A percentile compares a stretch with the other conserved stretches of the same genome.
Evolutionary conservation across 2,329 filamentous ascomycete genomes (phyloP).

Genomic region (Botrytis hyacinthi): DNA sequence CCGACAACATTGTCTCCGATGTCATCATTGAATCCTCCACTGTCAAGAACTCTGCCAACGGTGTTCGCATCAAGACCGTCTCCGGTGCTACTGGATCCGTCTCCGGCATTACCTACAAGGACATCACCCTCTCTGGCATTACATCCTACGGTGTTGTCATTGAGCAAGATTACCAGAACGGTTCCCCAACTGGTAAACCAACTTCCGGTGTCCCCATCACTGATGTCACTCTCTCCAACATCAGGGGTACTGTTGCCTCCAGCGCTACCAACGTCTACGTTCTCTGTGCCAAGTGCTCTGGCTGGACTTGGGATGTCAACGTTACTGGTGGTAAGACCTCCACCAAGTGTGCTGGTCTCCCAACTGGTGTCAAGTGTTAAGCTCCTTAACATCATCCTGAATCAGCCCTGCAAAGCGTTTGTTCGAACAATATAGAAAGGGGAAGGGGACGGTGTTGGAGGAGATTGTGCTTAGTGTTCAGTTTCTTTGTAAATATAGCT

Average conservation of each 20-base stretch:
- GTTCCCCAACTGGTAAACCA: constrained; percentile 31
- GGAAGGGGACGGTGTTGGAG: neutral
- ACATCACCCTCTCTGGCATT: constrained; percentile 51
- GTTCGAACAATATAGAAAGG: neutral
- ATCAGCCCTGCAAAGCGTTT: neutral
- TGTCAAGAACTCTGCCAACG: constrained; percentile 53
- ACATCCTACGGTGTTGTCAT: constrained; percentile 49
- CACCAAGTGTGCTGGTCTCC: constrained; percentile 43
- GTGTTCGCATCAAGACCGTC: constrained; percentile 43
- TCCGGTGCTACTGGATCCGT: constrained; percentile 43
- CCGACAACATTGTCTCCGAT: constrained; percentile 52
- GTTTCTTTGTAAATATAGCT: constrained; percentile 7
- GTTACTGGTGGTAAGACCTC: constrained; percentile 52
- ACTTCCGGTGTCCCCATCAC: constrained; percentile 51
- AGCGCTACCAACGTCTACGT: constrained; percentile 49
- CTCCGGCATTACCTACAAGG: constrained; percentile 51
- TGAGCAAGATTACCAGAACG: constrained; percentile 52
- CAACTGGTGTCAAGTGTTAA: constrained; percentile 32
- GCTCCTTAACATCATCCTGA: neutral
- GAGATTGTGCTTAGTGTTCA: neutral
- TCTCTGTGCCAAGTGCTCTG: constrained; percentile 51
- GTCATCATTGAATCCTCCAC: constrained; percentile 51
- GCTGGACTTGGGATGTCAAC: constrained; percentile 53
- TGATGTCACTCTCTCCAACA: constrained; percentile 45
- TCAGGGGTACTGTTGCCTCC: constrained; percentile 44